Base-by-base conservation (phyloP, 2,329 filamentous ascomycete species). In the Talaromyces albobiverticillius region DNA sequence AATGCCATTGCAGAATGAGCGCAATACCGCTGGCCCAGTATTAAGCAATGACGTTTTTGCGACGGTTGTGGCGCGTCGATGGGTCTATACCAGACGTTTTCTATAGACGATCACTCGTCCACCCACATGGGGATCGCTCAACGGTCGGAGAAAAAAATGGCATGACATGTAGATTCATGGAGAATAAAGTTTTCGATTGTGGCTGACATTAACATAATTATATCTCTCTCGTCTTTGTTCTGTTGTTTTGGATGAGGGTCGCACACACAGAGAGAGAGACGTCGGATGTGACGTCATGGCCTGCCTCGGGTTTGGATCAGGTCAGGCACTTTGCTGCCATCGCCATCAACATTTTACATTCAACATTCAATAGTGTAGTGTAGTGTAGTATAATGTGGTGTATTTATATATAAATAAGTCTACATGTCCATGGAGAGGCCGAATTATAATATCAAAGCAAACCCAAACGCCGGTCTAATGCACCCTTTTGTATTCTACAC, bases 391-490 rank as follows among this genome's bases (percentile, higher is more conserved):
- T 18, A 16, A 3, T 9, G 16, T 9, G 16, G 16, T 22, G 11
- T 10, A 22, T 34, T 11, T 51, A 32, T 11, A 51, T 32, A 23
- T n/a, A 43, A 16, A 40, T 8, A 20, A 14, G 36, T 50, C 36
- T 50, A 50, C 47, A 50, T 22, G 23, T 32, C 11, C 7, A 16
- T 23, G 26, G 22, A 13, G 22, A 40, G 8, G n/a, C 9, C 18
- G 9, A 20, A 20, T 9, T 22, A 14, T 29, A 36, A n/a, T 36
- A 38, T 26, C n/a, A 38, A n/a, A 26, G 29, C 36, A 50, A 36
- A 18, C 14, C 34, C n/a, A 42, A 51, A 52, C 50, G 41, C 50
- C 50, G 34, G 16, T 31, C 16, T 40, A 26, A 52, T 52, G 50
- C 50, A 46, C 31, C 7, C 42, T 2, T 29, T 10, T 34, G 6